Conservation (phyloP, 257 asterid species). For the Verbena officinalis region DNA sequence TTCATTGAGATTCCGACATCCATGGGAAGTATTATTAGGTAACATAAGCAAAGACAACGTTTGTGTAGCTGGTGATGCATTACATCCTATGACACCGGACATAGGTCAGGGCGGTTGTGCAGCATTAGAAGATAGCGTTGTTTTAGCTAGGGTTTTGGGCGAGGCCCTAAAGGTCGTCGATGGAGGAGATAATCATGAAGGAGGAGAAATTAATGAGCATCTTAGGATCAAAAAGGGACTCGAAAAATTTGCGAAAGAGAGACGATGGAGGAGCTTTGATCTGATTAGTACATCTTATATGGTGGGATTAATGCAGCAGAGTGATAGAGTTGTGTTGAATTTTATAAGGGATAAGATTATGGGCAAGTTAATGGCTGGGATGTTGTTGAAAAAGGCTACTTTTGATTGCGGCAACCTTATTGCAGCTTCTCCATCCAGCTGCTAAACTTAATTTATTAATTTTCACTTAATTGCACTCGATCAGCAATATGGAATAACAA, state of each 20-base stretch:
- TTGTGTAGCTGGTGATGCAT: conserved; percentile 42
- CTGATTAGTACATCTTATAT: conserved; percentile 38
- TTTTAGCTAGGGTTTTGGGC: conserved; percentile 34
- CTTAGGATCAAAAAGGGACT: conserved; percentile 17
- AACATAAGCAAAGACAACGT: conserved; percentile 38
- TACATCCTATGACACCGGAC: conserved; percentile 54
- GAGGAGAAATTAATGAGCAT: conserved; percentile 24
- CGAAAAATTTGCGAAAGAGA: conserved; percentile 39
- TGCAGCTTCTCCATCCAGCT: conserved; percentile 10
- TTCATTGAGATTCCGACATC: conserved; percentile 35
- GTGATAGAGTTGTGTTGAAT: conserved; percentile 34
- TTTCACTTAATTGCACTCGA: no score
- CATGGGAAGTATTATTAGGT: conserved; percentile 49
- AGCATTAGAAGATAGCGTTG: conserved; percentile 42
- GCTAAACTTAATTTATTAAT: no score
- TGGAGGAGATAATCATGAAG: conserved; percentile 5
- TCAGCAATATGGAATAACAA: no score
- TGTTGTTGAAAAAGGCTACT: conserved; percentile 33
- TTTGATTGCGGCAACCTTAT: conserved; percentile 52
- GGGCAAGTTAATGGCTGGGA: conserved; percentile 32
- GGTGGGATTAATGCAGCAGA: conserved; percentile 38
- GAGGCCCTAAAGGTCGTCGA: conserved; percentile 24
- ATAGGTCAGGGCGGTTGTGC: conserved; percentile 47
- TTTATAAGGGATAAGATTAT: conserved; percentile 38
- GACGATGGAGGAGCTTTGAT: conserved; percentile 48